Evolutionary conservation across 257 asterid species (phyloP).

Genomic region (Penstemon davidsonii): DNA sequence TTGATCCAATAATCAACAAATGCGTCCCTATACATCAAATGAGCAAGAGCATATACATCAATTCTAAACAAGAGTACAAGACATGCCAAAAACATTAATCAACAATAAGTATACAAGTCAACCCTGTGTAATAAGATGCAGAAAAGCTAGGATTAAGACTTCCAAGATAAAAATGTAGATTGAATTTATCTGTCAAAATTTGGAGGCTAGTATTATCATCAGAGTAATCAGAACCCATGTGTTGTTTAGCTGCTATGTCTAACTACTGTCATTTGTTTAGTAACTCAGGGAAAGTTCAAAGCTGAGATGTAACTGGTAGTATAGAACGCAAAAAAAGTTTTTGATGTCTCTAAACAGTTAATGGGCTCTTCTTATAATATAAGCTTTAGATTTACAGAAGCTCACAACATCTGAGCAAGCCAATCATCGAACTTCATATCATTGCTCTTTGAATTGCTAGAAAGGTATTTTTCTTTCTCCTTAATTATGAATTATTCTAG

Average conservation of each 20-base stretch:
- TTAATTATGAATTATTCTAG: too few relatives aligned
- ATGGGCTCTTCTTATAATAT: too few relatives aligned
- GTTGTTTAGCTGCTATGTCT: not conserved
- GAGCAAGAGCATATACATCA: conserved; percentile 23
- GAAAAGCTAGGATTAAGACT: conserved; percentile 1
- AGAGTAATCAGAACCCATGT: not conserved
- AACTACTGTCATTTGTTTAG: not conserved
- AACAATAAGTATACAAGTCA: not conserved
- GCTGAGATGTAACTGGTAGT: not conserved
- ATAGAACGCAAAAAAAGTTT: too few relatives aligned
- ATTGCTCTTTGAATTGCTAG: too few relatives aligned
- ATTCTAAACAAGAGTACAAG: conserved; percentile 12
- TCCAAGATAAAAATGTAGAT: not conserved
- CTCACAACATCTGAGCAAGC: too few relatives aligned
- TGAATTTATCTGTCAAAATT: not conserved
- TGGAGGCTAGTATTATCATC: not conserved
- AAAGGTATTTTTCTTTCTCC: too few relatives aligned
- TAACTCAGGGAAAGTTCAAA: not conserved
- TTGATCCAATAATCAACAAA: conserved; percentile 92
- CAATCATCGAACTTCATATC: too few relatives aligned
- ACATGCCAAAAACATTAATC: conserved; percentile 22
- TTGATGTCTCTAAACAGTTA: too few relatives aligned
- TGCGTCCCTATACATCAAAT: conserved; percentile 66
- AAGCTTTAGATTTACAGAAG: too few relatives aligned
- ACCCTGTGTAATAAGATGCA: conserved; percentile 20